Evolutionary conservation across 2,329 filamentous ascomycete species (phyloP).

Genomic region (Chaetomium globosum): DNA sequence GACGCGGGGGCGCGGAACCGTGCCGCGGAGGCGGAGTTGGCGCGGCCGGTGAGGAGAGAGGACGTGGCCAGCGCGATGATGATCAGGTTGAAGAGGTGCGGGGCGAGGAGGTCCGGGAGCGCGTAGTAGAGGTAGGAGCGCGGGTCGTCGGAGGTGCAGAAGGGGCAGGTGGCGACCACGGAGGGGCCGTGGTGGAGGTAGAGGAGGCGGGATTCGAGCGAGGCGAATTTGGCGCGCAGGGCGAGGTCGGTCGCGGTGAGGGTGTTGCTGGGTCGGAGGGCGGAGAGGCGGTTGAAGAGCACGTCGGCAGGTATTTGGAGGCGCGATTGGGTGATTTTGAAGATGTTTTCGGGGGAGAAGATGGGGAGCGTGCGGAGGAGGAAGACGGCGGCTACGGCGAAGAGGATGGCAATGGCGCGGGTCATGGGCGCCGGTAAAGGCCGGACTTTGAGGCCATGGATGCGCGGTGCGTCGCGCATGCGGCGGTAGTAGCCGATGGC

Average conservation of each 20-base stretch:
- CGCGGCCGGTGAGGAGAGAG: conserved; percentile 56
- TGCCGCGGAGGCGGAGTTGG: conserved; percentile 55
- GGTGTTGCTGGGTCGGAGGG: conserved; percentile 50
- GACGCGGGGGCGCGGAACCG: conserved; percentile 74
- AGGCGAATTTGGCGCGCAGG: conserved; percentile 69
- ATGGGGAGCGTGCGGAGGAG: conserved; percentile 64
- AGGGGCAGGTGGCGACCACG: conserved; percentile 74
- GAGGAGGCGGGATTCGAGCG: conserved; percentile 71
- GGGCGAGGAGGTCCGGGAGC: conserved; percentile 69
- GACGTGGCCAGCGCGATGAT: conserved; percentile 75
- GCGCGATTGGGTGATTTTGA: conserved; percentile 73
- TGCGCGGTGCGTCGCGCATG: conserved; percentile 47
- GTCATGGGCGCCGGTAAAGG: conserved; percentile 57
- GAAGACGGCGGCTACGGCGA: conserved; percentile 53
- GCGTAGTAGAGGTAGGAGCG: conserved; percentile 78
- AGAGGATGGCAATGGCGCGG: conserved; percentile 60
- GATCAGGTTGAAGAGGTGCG: conserved; percentile 79
- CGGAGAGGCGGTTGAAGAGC: conserved; percentile 73
- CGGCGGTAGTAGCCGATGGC: conserved; percentile 66
- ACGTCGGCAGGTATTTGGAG: conserved; percentile 78
- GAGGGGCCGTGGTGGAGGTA: conserved; percentile 83
- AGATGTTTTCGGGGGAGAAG: conserved; percentile 79
- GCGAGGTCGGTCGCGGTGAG: conserved; percentile 64
- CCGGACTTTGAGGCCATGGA: conserved; percentile 54
- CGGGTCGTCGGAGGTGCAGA: conserved; percentile 73